Evolutionary conservation across 345 rosid species (phyloP), one percentile per base, ranked within the genome.

Genomic region (Linum tenue): DNA sequence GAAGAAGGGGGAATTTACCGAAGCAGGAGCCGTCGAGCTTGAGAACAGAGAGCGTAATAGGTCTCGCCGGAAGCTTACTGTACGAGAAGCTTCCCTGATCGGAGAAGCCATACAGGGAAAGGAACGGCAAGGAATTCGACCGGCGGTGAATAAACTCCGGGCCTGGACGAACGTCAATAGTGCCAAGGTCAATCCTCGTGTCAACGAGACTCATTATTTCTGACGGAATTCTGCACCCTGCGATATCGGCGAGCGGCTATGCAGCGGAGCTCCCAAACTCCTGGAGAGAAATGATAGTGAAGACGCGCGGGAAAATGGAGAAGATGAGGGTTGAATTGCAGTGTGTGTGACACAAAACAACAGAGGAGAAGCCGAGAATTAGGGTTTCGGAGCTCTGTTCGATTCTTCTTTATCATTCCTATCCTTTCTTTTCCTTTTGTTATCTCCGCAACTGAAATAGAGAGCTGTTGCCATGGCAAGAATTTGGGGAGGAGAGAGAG

Each of bases 1-100:
- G 41, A 39, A 7, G n/a, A 5, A 38, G 8, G 4, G n/a, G 38
- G 43, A 35, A 72, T 53, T 73, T 77, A 92, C 97, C 85, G 68
- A 92, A 92, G 56, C 78, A 75, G 56, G 96, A 76, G 72, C 89
- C 96, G 67, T 92, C 96, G 76, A 92, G 80, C 71, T 90, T 92
- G 74, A 82, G 81, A 77, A 92, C 79, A 42, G 90, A 72, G 77
- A 90, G 96, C 68, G 74, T 81, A 68, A 90, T 72, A 2, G 98
- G 91, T 55, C 83, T 85, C 51, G 80, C 87, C 38, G 89, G 94
- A 31, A 90, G 89, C 76, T 74, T 78, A 51, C 64, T 53, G 59
- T 90, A 92, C 22, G 76, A 67, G 39, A 82, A 77, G 64, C 75
- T 80, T 35, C 56, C 39, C 5, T 69, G 75, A 64, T 79, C 59